phyloP scores from a whole-genome alignment of 2,329 filamentous ascomycete species.

The Chrysoporthe cubensis region DNA sequence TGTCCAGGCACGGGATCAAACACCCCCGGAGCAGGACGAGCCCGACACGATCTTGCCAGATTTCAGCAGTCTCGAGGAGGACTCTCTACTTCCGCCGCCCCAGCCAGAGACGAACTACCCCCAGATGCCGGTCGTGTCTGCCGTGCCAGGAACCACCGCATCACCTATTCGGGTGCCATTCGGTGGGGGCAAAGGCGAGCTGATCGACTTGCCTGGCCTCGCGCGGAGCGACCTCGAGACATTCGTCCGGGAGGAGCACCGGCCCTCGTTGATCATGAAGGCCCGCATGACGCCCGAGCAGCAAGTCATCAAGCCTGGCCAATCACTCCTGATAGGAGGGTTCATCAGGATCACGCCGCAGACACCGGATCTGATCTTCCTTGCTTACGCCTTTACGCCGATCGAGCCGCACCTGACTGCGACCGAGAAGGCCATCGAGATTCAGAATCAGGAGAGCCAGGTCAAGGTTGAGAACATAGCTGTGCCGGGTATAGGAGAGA shows the following conservation, averaged over 20 bases:
- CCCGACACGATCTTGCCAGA: slow-evolving; percentile 19
- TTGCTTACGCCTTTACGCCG: slow-evolving; percentile 87
- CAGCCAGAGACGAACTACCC: slow-evolving; percentile 77
- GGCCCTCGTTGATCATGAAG: slow-evolving; percentile 76
- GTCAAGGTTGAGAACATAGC: slow-evolving; percentile 67
- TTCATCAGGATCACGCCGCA: slow-evolving; percentile 85
- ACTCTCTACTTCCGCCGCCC: slow-evolving; percentile 73
- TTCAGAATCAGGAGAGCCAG: slow-evolving; percentile 67
- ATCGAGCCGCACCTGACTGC: slow-evolving; percentile 75
- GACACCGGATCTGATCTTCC: slow-evolving; percentile 65
- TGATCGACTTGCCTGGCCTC: slow-evolving; percentile 90
- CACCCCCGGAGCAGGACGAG: slow-evolving; percentile 36
- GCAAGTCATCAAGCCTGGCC: slow-evolving; percentile 70
- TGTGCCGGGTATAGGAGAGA: slow-evolving; percentile 57
- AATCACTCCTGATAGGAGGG: slow-evolving; percentile 83
- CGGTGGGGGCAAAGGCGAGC: slow-evolving; percentile 81
- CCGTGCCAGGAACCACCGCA: slow-evolving; percentile 89
- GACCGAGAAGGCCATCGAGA: slow-evolving; percentile 77
- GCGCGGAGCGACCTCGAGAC: slow-evolving; percentile 73
- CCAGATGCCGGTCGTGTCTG: slow-evolving; percentile 82
- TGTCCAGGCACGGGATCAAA: slow-evolving; percentile 34
- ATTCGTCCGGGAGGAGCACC: slow-evolving; percentile 69
- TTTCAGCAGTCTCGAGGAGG: slow-evolving; percentile 42
- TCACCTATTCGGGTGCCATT: slow-evolving; percentile 94
- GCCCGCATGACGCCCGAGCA: slow-evolving; percentile 75